Percentiles rank a stretch among this genome's conserved stretches.
Evolutionary conservation across 257 asterid species (phyloP).

Genomic region (Orobanche coerulescens): DNA sequence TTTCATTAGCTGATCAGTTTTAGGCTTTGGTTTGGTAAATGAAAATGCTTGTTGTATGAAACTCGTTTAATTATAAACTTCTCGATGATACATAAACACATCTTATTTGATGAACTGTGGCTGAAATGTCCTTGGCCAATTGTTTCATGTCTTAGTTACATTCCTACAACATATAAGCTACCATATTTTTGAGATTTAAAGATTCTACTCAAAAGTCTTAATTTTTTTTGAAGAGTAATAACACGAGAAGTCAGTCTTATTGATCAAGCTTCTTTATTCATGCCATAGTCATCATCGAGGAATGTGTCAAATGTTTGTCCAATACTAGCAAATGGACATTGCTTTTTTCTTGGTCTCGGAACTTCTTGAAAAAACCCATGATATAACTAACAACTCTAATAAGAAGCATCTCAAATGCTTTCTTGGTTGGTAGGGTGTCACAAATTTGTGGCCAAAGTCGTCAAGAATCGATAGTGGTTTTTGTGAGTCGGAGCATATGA

Average conservation of each 20-base stretch:
- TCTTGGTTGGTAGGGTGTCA: not conserved
- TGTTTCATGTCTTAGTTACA: not conserved
- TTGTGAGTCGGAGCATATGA: not conserved
- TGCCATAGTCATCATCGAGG: not conserved
- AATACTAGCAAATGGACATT: not conserved
- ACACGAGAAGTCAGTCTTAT: not conserved
- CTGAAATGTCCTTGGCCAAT: no score
- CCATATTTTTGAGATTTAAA: no score
- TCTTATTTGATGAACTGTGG: not conserved
- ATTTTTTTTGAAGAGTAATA: not conserved
- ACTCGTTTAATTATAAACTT: not conserved
- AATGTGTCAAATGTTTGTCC: not conserved
- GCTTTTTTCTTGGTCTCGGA: not conserved
- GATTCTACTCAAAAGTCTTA: no score
- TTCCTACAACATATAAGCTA: no score
- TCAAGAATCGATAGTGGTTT: conserved; percentile 4
- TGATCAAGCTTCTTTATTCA: not conserved
- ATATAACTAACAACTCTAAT: no score
- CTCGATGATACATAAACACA: not conserved
- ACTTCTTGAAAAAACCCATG: not conserved
- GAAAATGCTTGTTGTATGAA: not conserved
- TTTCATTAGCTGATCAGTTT: no score
- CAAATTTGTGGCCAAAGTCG: not conserved
- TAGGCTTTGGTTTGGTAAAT: not conserved
- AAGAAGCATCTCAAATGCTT: not conserved